phyloP scores from a whole-genome alignment of 495 filamentous ascomycete genomes.

The Xylaria palmicola region DNA sequence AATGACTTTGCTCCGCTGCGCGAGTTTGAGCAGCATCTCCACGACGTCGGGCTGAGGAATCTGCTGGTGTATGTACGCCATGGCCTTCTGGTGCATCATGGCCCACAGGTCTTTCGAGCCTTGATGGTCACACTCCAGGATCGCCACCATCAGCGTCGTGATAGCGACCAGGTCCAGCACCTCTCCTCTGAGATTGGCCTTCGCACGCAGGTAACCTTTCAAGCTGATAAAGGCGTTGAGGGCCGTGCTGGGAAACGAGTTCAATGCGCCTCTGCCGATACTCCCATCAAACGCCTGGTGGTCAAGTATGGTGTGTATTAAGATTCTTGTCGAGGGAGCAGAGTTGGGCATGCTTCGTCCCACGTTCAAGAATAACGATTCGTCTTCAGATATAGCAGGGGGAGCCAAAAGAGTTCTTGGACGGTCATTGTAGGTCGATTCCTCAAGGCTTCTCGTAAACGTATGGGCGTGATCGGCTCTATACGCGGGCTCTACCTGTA shows the following conservation, averaged over 20 bases:
- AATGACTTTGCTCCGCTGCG: background rate
- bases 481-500: too few species aligned
- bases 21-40: background rate
- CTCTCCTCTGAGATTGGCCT: background rate
- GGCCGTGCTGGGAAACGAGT: background rate
- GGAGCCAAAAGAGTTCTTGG: too few species aligned
- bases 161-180: background rate
- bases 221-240: background rate
- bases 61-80: background rate
- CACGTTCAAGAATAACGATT: background rate
- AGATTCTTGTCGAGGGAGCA: background rate
- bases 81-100: background rate
- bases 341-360: background rate
- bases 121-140: constrained; percentile 1
- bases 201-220: background rate
- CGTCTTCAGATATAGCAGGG: background rate
- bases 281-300: constrained; percentile 6
- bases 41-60: background rate
- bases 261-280: background rate
- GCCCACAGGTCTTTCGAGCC: constrained; percentile 3
- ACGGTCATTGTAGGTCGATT: too few species aligned
- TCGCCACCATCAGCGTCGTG: background rate
- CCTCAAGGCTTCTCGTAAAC: too few species aligned
- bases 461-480: too few species aligned
- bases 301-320: background rate